Evolutionary conservation across 306 rosid species (phyloP).

Genomic region (Acacia melanoxylon): DNA sequence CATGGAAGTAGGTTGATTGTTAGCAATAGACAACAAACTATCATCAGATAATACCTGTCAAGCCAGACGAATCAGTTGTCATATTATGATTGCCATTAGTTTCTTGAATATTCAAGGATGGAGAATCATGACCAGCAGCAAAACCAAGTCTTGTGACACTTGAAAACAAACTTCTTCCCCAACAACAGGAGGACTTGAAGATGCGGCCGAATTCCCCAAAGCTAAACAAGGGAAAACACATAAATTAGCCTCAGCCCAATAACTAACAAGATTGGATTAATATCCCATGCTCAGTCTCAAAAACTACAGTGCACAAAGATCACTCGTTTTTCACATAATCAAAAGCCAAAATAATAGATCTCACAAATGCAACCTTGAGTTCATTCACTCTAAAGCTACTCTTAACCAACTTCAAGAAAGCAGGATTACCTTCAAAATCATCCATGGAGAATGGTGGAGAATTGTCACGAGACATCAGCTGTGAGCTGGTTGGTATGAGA

Average conservation of each 20-base stretch:
- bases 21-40: background rate
- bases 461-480: constrained; percentile 36
- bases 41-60: constrained; percentile 43
- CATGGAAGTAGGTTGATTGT: constrained; percentile 3
- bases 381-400: constrained; percentile 10
- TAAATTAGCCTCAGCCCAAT: constrained; percentile 12
- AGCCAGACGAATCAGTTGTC: constrained; percentile 40
- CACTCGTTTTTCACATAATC: background rate
- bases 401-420: constrained; percentile 19
- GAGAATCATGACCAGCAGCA: constrained; percentile 95
- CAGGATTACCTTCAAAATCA: constrained; percentile 83
- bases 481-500: constrained; percentile 43
- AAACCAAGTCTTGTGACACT: constrained; percentile 88
- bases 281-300: background rate
- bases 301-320: constrained; percentile 4
- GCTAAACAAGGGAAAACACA: constrained; percentile 47
- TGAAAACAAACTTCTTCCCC: constrained; percentile 81
- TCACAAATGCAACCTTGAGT: constrained; percentile 20
- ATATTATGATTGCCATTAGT: constrained; percentile 36
- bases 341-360: background rate
- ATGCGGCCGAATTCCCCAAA: constrained; percentile 65
- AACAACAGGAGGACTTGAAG: constrained; percentile 75
- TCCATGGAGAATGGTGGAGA: constrained; percentile 81
- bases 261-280: constrained; percentile 1
- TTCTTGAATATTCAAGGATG: constrained; percentile 70